Percentiles rank a stretch among this genome's conserved stretches.
Evolutionary conservation across 1,139 yeast genomes (phyloP).

Genomic region (Wickerhamiella infanticola): DNA sequence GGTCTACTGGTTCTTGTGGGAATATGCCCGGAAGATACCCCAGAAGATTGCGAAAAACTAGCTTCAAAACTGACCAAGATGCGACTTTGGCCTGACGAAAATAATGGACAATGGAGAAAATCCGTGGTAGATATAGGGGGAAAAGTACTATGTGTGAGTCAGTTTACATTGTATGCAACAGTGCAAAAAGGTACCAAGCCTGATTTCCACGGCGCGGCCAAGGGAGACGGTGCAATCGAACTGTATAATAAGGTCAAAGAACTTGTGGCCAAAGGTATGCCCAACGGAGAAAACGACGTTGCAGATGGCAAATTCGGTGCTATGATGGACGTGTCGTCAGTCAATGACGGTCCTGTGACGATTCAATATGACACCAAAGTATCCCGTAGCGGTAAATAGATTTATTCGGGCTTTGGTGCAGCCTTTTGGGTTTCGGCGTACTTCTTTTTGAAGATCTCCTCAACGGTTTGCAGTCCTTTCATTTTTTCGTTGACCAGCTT

Average conservation of each 20-base stretch:
- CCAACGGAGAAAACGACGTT: conserved; percentile 45
- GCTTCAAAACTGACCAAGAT: conserved; percentile 52
- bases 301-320: conserved; percentile 89
- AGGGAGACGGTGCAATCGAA: conserved; percentile 51
- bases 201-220: conserved; percentile 81
- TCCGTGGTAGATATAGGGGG: conserved; percentile 38
- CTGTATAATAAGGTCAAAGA: conserved; percentile 49
- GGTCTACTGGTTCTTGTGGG: conserved; percentile 81
- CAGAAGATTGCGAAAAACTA: conserved; percentile 51
- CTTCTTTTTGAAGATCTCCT: conserved; percentile 15
- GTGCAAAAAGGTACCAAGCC: conserved; percentile 86
- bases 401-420: not conserved
- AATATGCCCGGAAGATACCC: conserved; percentile 58
- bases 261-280: conserved; percentile 31
- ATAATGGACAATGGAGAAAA: conserved; percentile 43
- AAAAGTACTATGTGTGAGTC: conserved; percentile 41
- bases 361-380: conserved; percentile 50
- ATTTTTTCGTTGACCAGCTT: conserved; percentile 37
- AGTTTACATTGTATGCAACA: conserved; percentile 73
- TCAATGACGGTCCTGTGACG: conserved; percentile 78
- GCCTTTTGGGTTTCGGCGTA: conserved; percentile 3
- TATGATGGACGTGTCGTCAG: conserved; percentile 83
- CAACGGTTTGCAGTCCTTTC: conserved; percentile 21
- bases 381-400: not conserved
- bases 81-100: conserved; percentile 56